Evolutionary conservation across 495 filamentous ascomycete species (phyloP), one percentile per base, ranked within the genome.

Genomic region (Penicilliopsis zonata): DNA sequence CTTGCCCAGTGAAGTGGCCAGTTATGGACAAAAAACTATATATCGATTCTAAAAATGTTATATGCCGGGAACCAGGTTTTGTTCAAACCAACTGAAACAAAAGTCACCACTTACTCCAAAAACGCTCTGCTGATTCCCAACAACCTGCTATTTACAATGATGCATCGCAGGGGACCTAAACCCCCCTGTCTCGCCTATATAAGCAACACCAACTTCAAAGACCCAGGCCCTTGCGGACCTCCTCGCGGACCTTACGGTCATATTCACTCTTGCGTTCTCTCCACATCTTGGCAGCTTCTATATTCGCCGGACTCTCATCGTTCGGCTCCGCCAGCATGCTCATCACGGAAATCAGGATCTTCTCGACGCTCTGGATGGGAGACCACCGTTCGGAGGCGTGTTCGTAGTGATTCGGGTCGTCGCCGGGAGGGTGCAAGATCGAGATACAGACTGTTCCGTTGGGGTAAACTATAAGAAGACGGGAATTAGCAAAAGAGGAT

Each of bases 231-330:
- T 68, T 75, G 50, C 73, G 61, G 9, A 85, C 86, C 43, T 85
- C 81, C 38, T 86, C 79, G 41, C 80, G 69, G 13, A 95, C 86
- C 57, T 72, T 78, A 57, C 69, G 63, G 70, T 96, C 88, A 61
- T 94, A 99, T 50, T 86, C 82, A 16, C 47, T 47, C 44, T 85
- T 72, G 43, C 76, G 59, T 43, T 96, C 92, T 34, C 90, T 72
- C 90, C 90, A 99, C 86, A 95, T 94, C 69, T 92, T 85, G 33
- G 92, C 90, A 15, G 90, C 90, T 67, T 99, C 92, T 35, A 96
- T 77, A 59, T 99, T 99, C 35, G 90, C 90, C 1, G 90, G 92
- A 49, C 81, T 88, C 72, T 99, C 90, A 50, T 96, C 92, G 55
- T 99, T 99, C 41, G 90, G 90, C 63, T 95, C 90, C 2, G 87